These are phyloP conservation scores for Wickerhamomyces chaumierensis DNA, from an alignment of 805 yeast genomes.

Conservation along the genomic window DNA sequence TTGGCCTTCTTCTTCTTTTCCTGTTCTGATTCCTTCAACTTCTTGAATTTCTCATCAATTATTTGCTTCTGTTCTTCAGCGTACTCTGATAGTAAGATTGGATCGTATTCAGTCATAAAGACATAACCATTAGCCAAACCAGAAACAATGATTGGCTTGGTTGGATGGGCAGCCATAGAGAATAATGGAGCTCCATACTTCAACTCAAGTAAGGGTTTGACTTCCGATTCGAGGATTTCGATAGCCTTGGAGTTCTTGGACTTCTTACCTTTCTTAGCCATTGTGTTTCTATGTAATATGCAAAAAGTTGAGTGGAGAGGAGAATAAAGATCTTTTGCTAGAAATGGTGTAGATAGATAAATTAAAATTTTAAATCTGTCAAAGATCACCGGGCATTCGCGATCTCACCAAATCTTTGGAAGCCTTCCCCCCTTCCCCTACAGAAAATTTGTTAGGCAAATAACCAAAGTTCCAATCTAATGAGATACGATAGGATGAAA, in stretches of 20 bases:
- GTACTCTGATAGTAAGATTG: constrained; percentile 28
- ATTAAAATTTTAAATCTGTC: background rate
- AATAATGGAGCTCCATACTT: constrained; percentile 55
- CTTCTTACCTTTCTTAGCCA: constrained; percentile 4
- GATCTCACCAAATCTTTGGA: no score
- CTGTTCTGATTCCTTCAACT: constrained; percentile 3
- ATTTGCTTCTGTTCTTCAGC: constrained; percentile 17
- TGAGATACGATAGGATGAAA: no score
- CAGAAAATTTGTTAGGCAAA: background rate
- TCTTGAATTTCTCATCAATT: constrained; percentile 19
- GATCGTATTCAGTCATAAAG: constrained; percentile 47
- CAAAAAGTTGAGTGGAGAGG: no score
- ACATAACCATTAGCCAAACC: constrained; percentile 84
- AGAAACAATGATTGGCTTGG: constrained; percentile 44
- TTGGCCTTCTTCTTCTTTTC: constrained; percentile 22
- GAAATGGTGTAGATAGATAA: no score
- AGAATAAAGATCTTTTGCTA: no score
- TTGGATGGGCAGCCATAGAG: constrained; percentile 69
- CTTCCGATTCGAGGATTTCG: constrained; percentile 11
- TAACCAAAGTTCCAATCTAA: no score
- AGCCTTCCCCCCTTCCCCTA: no score
- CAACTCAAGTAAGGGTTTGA: constrained; percentile 24
- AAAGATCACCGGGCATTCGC: background rate
- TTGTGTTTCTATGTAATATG: background rate
- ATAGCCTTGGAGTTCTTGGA: constrained; percentile 12